phyloP scores from a whole-genome alignment of 192 early-diverging fungal genomes.

The Backusella psychrophila region DNA sequence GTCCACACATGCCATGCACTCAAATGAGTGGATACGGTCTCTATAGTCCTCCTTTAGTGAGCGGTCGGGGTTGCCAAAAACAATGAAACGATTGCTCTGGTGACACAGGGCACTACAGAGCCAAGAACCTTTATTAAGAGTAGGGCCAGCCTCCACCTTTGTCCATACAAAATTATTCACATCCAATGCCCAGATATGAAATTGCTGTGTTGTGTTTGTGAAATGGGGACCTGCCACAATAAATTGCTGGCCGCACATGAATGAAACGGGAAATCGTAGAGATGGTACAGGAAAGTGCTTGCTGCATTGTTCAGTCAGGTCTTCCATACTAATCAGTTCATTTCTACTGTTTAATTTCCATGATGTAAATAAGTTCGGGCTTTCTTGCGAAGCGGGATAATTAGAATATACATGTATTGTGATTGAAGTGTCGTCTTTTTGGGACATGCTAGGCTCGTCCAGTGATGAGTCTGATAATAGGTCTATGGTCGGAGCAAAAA shows the following conservation, averaged over 20 bases:
- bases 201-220: conserved; percentile 57
- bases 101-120: conserved; percentile 66
- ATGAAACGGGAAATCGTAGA: conserved; percentile 74
- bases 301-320: conserved; percentile 66
- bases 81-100: conserved; percentile 56
- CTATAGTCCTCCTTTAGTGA: conserved; percentile 73
- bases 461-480: background rate
- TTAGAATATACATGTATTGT: conserved; percentile 67
- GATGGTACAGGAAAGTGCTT: conserved; percentile 56
- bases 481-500: background rate
- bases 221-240: conserved; percentile 70
- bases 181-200: conserved; percentile 72
- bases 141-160: conserved; percentile 62
- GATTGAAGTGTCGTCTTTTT: background rate
- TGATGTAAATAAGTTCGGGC: conserved; percentile 69
- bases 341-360: conserved; percentile 55
- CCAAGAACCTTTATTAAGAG: conserved; percentile 71
- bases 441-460: conserved; percentile 23
- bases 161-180: conserved; percentile 58
- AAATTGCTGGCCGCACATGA: conserved; percentile 63
- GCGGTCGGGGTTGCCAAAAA: conserved; percentile 71
- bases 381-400: conserved; percentile 39
- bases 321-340: conserved; percentile 47
- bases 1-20: conserved; percentile 64
- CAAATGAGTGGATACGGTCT: conserved; percentile 71